Evolutionary conservation across 331 rosid genomes (phyloP).

Genomic region (Dryas integrifolia): DNA sequence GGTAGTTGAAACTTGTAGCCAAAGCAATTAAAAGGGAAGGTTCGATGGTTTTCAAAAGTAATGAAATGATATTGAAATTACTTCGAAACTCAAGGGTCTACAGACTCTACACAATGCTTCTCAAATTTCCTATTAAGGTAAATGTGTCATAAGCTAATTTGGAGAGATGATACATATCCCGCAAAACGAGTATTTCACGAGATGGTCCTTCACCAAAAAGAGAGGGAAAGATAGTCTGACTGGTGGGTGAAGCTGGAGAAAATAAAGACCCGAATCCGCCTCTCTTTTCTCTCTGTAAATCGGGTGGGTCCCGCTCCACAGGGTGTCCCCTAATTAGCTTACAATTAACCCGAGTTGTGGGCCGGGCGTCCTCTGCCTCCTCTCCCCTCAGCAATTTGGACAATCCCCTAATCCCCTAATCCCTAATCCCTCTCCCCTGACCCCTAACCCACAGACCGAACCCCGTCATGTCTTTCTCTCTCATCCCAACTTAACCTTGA

Average conservation of each 20-base stretch:
- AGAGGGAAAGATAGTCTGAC: background rate
- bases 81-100: no score
- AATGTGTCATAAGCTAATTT: no score
- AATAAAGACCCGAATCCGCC: background rate
- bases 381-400: conserved; percentile 31
- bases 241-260: background rate
- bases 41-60: no score
- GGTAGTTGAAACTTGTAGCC: no score
- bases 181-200: no score
- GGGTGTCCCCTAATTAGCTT: conserved; percentile 36
- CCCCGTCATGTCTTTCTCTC: conserved; percentile 13
- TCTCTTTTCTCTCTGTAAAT: background rate
- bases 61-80: no score
- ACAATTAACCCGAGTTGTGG: conserved; percentile 40
- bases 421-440: conserved; percentile 36
- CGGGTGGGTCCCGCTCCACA: conserved; percentile 30
- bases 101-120: no score
- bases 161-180: no score
- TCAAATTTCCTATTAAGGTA: no score
- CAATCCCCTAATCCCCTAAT: conserved; percentile 27
- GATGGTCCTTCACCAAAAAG: no score
- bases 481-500: background rate
- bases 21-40: no score
- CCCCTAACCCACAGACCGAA: conserved; percentile 53
- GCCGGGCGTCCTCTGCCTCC: conserved; percentile 38